Conservation (phyloP, 1,284 basidiomycete species). For the Kwoniella shivajii region DNA sequence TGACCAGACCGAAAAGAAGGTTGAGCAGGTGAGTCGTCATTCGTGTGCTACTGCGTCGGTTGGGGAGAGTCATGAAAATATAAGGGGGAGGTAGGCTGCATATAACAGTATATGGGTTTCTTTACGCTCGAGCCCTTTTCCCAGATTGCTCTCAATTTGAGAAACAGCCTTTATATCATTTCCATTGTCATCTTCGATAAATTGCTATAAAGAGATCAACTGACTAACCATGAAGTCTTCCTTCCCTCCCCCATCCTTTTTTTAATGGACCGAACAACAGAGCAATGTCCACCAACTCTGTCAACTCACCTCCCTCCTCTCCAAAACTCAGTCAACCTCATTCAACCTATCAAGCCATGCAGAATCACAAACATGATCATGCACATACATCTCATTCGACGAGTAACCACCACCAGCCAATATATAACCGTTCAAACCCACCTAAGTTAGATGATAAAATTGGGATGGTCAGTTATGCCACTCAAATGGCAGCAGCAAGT, state of each 20-base stretch:
- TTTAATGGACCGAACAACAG: slow-evolving; percentile 27
- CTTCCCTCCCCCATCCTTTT: slow-evolving; percentile 33
- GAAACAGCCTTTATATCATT: neutral
- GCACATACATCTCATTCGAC: slow-evolving; percentile 1
- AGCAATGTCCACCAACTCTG: slow-evolving; percentile 27
- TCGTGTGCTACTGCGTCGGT: neutral
- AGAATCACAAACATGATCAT: slow-evolving; percentile 11
- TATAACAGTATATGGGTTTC: neutral
- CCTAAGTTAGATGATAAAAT: slow-evolving; percentile 25
- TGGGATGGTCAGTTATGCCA: slow-evolving; percentile 21
- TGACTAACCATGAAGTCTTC: slow-evolving; percentile 41
- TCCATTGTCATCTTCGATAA: no score
- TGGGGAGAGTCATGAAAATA: neutral
- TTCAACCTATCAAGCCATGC: slow-evolving; percentile 25
- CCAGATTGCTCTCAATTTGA: neutral
- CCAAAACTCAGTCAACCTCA: slow-evolving; percentile 17
- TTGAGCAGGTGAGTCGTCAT: slow-evolving; percentile 45
- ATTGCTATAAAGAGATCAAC: no score
- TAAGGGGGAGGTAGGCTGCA: neutral
- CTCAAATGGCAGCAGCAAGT: slow-evolving; percentile 16
- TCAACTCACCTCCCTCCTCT: slow-evolving; percentile 34
- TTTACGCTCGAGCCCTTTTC: neutral
- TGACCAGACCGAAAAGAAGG: slow-evolving; percentile 46
- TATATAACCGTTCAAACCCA: slow-evolving; percentile 17
- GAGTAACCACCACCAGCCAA: slow-evolving; percentile 6